A percentile compares a stretch with the other conserved stretches of the same genome.
phyloP scores from a whole-genome alignment of 176 grass and related monocot genomes.

The Pontederia crassipes region DNA sequence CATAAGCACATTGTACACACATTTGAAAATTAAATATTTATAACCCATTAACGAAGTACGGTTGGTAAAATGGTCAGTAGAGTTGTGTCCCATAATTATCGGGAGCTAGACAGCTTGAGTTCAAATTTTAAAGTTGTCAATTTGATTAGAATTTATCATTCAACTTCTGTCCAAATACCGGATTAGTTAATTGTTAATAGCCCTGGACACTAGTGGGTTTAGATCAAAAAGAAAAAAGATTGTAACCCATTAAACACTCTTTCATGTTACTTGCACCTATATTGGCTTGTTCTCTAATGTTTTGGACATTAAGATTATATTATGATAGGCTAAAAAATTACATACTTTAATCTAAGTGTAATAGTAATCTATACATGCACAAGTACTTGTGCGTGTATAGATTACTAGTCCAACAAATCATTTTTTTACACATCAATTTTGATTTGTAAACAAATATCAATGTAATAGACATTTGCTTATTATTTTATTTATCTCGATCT shows the following conservation, averaged over 20 bases:
- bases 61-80: too few relatives aligned
- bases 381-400: too few relatives aligned
- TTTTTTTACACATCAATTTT: not conserved
- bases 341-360: not conserved
- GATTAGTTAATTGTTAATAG: too few relatives aligned
- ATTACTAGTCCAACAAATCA: too few relatives aligned
- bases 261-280: constrained; percentile 17
- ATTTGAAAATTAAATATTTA: constrained; percentile 1
- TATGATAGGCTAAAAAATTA: constrained; percentile 2
- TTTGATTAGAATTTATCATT: too few relatives aligned
- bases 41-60: not conserved
- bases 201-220: too few relatives aligned
- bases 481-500: constrained; percentile 17
- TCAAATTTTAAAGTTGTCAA: too few relatives aligned
- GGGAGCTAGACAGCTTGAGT: too few relatives aligned
- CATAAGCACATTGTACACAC: constrained; percentile 4
- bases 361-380: not conserved
- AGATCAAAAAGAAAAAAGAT: too few relatives aligned
- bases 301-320: constrained; percentile 3
- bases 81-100: too few relatives aligned
- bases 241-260: not conserved
- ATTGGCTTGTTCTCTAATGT: constrained; percentile 10
- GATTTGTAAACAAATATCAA: not conserved
- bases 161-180: too few relatives aligned
- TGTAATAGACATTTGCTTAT: constrained; percentile 15